Conservation (phyloP, 352 stramenopile species). For the Pythium rhizo-oryzae region DNA sequence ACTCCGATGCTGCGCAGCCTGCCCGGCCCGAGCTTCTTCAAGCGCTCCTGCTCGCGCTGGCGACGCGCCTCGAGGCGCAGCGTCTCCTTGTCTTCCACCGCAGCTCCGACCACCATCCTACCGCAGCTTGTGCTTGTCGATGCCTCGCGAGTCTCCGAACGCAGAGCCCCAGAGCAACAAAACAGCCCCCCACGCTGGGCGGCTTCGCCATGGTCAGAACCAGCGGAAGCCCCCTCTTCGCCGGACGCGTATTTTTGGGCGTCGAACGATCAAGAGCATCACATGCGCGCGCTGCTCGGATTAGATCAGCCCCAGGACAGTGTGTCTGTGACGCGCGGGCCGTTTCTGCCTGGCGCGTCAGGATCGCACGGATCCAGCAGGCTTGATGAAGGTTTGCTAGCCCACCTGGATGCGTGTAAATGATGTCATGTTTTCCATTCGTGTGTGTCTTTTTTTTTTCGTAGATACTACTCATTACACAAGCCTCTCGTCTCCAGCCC, state of each 20-base stretch:
- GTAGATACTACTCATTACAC: background rate
- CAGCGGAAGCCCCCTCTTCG: too few relatives aligned
- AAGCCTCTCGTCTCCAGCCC: background rate
- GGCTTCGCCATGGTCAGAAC: too few relatives aligned
- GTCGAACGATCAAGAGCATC: too few relatives aligned
- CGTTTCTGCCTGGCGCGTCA: conserved; percentile 29
- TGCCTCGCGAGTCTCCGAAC: background rate
- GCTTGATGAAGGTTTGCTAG: background rate
- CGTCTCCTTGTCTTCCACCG: conserved; percentile 46
- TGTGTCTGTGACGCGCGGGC: too few relatives aligned
- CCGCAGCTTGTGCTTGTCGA: background rate
- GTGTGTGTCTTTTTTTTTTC: background rate
- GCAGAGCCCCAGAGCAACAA: background rate
- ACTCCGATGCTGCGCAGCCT: conserved; percentile 72
- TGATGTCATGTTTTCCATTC: too few relatives aligned
- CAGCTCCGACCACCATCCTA: conserved; percentile 18
- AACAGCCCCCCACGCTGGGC: too few relatives aligned
- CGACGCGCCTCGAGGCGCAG: conserved; percentile 59
- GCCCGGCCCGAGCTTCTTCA: conserved; percentile 69
- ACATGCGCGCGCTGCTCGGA: too few relatives aligned
- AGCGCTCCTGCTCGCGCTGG: conserved; percentile 63
- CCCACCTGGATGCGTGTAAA: too few relatives aligned
- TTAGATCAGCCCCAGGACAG: too few relatives aligned
- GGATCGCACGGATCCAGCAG: conserved; percentile 41
- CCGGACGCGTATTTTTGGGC: too few relatives aligned